Evolutionary conservation across 1,284 basidiomycete genomes (phyloP).

Genomic region (Coniophora puteana): DNA sequence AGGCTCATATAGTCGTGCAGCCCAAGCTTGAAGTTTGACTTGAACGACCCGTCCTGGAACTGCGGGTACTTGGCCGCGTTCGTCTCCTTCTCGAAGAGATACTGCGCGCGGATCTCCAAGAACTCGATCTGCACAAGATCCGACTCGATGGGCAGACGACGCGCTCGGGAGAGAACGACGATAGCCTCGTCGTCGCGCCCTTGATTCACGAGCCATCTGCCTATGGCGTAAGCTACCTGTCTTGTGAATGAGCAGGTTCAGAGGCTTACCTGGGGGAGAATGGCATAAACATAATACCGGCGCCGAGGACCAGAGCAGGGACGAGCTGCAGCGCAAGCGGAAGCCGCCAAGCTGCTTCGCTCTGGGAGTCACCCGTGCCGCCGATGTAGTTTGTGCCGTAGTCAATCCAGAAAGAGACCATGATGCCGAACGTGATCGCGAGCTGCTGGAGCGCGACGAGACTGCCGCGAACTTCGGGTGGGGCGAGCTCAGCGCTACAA

Average conservation of each 20-base stretch:
- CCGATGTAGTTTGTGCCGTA: constrained; percentile 75
- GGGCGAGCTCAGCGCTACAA: constrained; percentile 59
- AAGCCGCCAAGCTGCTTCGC: constrained; percentile 73
- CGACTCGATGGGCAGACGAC: constrained; percentile 51
- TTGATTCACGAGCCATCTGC: constrained; percentile 69
- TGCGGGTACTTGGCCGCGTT: constrained; percentile 54
- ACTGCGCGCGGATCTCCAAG: constrained; percentile 79
- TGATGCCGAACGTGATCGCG: constrained; percentile 72
- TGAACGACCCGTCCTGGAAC: constrained; percentile 57
- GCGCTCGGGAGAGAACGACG: constrained; percentile 57
- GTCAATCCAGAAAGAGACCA: constrained; percentile 79
- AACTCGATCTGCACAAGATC: constrained; percentile 77
- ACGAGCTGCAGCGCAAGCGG: constrained; percentile 75
- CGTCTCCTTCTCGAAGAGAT: constrained; percentile 68
- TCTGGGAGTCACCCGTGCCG: constrained; percentile 50
- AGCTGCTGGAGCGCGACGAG: constrained; percentile 81
- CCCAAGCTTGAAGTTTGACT: constrained; percentile 60
- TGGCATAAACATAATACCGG: constrained; percentile 66
- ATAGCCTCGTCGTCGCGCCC: constrained; percentile 75
- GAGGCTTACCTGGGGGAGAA: constrained; percentile 57
- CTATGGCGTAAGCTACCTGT: neutral
- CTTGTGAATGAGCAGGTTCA: neutral
- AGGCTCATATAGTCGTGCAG: constrained; percentile 55
- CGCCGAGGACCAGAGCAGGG: constrained; percentile 65
- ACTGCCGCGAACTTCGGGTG: constrained; percentile 80